Evolutionary conservation across 2,329 filamentous ascomycete species (phyloP), one percentile per base, ranked within the genome.

Genomic region (Stromatinia cepivora): DNA sequence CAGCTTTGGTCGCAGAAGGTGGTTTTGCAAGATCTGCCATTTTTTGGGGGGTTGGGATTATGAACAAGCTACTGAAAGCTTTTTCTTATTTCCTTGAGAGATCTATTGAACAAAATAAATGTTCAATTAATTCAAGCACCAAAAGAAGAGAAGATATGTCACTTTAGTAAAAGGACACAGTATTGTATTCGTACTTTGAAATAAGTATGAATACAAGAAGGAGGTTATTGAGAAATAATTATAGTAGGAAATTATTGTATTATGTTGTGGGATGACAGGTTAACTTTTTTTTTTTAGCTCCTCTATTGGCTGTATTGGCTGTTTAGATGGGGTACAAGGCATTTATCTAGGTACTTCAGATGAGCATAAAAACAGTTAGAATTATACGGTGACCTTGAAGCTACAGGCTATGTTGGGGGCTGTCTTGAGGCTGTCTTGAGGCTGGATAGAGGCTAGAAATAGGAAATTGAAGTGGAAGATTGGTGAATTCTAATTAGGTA

Each of bases 1-100:
- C 73, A 67, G 74, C 74, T 67, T 76, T 76, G 71, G 82, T 80
- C 69, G 83, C 81, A 71, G 83, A 81, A 77, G 82, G 79, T 75
- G 72, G 79, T 79, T 72, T 76, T 78, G 58, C 39, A 17, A 80
- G 71, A 67, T 85, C 82, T 69, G 84, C 82, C 85, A 87, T 87
- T 69, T 69, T 50, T 61, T 39, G 42, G 11, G 28, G 42, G 11
- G 28, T 52, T 39, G 52, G 34, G 50, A 62, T 50, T 63, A 52
- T 36, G 28, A 42, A 63, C 20, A 50, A 50, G 45, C 59, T 36
- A 50, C 13, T 50, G 17, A 10, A 54, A 17, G 31, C 20, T 22
- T 36, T 36, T 36, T 22, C 36, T n/a, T 42, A 17, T 42, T 39
- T 15, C 54, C 31, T 36, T 39, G 13, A 46, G 52, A 45, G 62